Evolutionary conservation across 164 flowering plant genomes (phyloP), one percentile per base, ranked within the genome.

Genomic region (Euptelea pleiosperma): DNA sequence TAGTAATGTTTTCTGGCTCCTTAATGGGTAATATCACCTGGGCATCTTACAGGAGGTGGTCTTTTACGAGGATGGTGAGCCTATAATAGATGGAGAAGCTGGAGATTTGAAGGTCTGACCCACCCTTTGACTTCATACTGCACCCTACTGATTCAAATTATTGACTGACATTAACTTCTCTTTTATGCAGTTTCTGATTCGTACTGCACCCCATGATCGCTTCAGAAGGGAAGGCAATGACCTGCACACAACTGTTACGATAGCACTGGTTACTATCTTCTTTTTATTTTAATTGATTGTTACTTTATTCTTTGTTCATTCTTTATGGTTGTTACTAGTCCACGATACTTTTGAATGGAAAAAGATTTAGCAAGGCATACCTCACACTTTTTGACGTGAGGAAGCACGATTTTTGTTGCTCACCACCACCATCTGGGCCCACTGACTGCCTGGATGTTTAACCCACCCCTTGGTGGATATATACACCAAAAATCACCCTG

Each of bases 21-120:
- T 29, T 14, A 25, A 42, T n/a, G n/a, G 28, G 5, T 53, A 18
- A 60, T 10, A 14, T 39, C 8, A 22, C 29, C 28, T 65, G 28
- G 46, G 36, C 58, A 9, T 70, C 30, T 55, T 56, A 25, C 80
- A 94, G 99, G 97, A 94, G 68, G 89, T 94, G 42, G 77, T 76
- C 25, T 94, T 94, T 52, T 89, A 82, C 65, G 97, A 94, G 66
- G 99, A 94, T 55, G 97, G 99, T 49, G 97, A 94, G 70, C 99
- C 97, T 31, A 78, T 72, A 70, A 76, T 85, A 47, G 99, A 94
- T 76, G 97, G 99, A 52, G 99, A 94, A 79, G 57, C 91, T 64
- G 99, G 99, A 66, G 99, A 91, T 75, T 72, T 94, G 52, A 89
- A 79, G 91, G 99, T 91, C 54, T 47, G 80, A 29, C 29, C 43